Conservation (phyloP, 1,284 basidiomycete genomes). For the Irpex sp. region DNA sequence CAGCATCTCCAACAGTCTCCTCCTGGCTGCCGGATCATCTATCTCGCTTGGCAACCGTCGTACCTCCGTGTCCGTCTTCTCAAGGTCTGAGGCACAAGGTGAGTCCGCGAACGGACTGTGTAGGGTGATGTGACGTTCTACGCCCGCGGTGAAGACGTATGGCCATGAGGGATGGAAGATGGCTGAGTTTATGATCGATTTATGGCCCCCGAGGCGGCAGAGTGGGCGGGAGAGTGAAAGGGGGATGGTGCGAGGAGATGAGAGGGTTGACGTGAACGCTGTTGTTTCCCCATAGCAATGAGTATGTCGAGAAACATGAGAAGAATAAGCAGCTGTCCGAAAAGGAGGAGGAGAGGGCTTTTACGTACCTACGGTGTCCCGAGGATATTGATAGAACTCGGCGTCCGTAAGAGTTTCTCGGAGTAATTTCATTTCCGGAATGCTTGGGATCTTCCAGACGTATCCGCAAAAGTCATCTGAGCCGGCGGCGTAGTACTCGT, state of each 20-base stretch:
- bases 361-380: slow-evolving; percentile 34
- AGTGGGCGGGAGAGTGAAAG: slow-evolving; percentile 53
- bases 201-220: slow-evolving; percentile 58
- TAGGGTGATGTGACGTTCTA: slow-evolving; percentile 66
- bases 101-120: slow-evolving; percentile 58
- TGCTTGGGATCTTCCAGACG: slow-evolving; percentile 69
- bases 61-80: slow-evolving; percentile 41
- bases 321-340: no score
- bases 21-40: slow-evolving; percentile 26
- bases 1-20: slow-evolving; percentile 32
- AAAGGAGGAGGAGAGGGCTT: no score
- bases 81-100: slow-evolving; percentile 43
- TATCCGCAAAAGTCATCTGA: slow-evolving; percentile 81
- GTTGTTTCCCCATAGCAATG: not conserved
- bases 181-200: slow-evolving; percentile 70
- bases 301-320: no score
- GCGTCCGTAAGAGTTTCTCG: slow-evolving; percentile 38
- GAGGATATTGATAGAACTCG: slow-evolving; percentile 38
- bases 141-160: slow-evolving; percentile 62
- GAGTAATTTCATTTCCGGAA: slow-evolving; percentile 36
- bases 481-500: slow-evolving; percentile 63
- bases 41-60: slow-evolving; percentile 35
- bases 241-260: slow-evolving; percentile 44
- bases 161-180: slow-evolving; percentile 70
- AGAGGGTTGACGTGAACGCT: slow-evolving; percentile 46